Evolutionary conservation across 192 early-diverging fungal genomes (phyloP), one percentile per base, ranked within the genome.

Genomic region (Anaeromyces robustus): DNA sequence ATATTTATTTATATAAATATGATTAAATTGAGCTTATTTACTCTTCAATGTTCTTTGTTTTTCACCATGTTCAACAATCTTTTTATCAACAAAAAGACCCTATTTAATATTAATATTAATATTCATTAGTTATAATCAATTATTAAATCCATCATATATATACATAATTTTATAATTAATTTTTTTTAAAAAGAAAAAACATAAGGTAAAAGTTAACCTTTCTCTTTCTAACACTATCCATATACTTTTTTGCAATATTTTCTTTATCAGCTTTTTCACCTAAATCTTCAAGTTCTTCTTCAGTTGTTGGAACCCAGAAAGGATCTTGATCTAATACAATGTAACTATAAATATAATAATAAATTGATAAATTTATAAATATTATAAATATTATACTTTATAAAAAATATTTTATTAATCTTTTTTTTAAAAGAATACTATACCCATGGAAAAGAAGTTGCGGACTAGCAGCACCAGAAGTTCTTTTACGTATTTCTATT

Each of bases 231-330:
- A 99, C 96, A 37, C 85, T 88, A 30, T 99, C 96, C 94, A 99
- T 96, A 84, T 99, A 98, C 85, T 93, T 94, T 81, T 94, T 96
- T 30, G 96, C 97, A 28, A 95, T 82, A 81, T 98, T 99, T 77
- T 99, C 98, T 17, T 94, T 82, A 81, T 98, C 98, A 0, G 97
- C 95, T 87, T 97, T 98, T 79, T 97, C 96, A 34, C 98, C 97
- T 79, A 98, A 83, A 84, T 99, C 98, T 84, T 99, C 98, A 79
- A 99, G 86, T 86, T 98, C 96, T 85, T 98, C 96, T 81, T 96
- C 92, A 7, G 98, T 98, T 11, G 92, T 95, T 12, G 98, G 98
- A 11, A 97, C 96, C 98, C 97, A 99, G 89, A 96, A 98, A 19
- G 98, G 98, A 85, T 99, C 97, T 77, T 90, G 87, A 78, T 98